A percentile compares a stretch with the other conserved stretches of the same genome.
These are phyloP conservation scores for Perkinsus olseni DNA, from an alignment of 169 alveolate species.

Conservation along the genomic window DNA sequence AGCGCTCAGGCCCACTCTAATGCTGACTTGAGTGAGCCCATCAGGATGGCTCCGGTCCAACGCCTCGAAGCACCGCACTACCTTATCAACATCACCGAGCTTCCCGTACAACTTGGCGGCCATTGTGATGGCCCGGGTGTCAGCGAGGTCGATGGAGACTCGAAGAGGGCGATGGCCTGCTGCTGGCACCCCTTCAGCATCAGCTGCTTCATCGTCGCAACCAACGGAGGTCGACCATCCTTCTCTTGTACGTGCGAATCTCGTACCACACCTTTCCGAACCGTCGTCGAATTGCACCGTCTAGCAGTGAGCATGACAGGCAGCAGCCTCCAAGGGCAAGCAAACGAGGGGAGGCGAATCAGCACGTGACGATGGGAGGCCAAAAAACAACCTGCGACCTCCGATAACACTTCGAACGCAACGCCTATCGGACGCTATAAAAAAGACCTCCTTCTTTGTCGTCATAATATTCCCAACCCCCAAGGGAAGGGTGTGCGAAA, in stretches of 20 bases:
- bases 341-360: too few species aligned
- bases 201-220: not conserved
- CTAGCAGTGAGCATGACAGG: too few species aligned
- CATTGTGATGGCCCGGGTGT: not conserved
- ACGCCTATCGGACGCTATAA: not conserved
- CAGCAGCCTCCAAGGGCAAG: too few species aligned
- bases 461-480: not conserved
- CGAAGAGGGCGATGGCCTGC: not conserved
- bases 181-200: not conserved
- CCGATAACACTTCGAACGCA: too few species aligned
- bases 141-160: not conserved
- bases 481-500: not conserved
- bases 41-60: not conserved
- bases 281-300: too few species aligned
- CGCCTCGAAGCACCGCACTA: not conserved
- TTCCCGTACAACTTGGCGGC: not conserved
- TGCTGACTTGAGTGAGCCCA: not conserved
- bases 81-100: not conserved
- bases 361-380: too few species aligned
- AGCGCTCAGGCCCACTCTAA: not conserved
- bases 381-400: too few species aligned
- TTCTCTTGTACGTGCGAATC: not conserved
- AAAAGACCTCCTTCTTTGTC: not conserved
- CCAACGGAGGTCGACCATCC: not conserved
- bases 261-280: not conserved